phyloP scores from a whole-genome alignment of 257 asterid genomes.

The Capsicum chinense region DNA sequence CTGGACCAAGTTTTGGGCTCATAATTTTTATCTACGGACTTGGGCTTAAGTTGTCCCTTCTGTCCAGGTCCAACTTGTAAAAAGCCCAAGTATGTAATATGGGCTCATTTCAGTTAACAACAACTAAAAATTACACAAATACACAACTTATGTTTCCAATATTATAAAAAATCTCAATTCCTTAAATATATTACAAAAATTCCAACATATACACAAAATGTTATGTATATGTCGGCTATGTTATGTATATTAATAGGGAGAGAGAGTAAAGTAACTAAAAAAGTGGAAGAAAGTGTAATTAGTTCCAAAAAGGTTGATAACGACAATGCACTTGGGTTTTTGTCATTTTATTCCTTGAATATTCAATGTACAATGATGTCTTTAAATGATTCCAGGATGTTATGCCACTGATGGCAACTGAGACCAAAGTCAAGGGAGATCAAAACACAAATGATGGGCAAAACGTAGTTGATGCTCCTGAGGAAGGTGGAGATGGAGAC shows the following conservation, averaged over 20 bases:
- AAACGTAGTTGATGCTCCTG: conserved; percentile 56
- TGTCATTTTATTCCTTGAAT: neutral
- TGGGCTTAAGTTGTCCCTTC: neutral
- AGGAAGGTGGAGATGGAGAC: conserved; percentile 45
- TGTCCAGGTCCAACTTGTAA: neutral
- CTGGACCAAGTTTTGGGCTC: neutral
- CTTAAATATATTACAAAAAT: too few species aligned
- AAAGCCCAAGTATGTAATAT: neutral
- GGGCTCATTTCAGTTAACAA: neutral
- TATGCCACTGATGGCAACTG: conserved; percentile 33
- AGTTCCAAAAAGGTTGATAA: too few species aligned
- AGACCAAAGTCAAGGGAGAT: conserved; percentile 35
- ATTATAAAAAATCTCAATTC: too few species aligned
- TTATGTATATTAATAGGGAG: too few species aligned
- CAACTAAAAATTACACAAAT: too few species aligned
- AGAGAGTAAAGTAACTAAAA: too few species aligned
- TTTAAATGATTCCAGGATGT: conserved; percentile 33
- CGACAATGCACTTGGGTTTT: too few species aligned
- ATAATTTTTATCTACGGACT: neutral
- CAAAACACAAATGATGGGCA: conserved; percentile 1
- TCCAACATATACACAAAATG: too few species aligned
- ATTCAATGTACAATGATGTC: neutral
- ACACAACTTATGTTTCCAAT: too few species aligned
- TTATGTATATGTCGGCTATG: too few species aligned
- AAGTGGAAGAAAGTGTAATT: too few species aligned